phyloP scores from a whole-genome alignment of 192 early-diverging fungal genomes.

The Coemansia reversa region DNA sequence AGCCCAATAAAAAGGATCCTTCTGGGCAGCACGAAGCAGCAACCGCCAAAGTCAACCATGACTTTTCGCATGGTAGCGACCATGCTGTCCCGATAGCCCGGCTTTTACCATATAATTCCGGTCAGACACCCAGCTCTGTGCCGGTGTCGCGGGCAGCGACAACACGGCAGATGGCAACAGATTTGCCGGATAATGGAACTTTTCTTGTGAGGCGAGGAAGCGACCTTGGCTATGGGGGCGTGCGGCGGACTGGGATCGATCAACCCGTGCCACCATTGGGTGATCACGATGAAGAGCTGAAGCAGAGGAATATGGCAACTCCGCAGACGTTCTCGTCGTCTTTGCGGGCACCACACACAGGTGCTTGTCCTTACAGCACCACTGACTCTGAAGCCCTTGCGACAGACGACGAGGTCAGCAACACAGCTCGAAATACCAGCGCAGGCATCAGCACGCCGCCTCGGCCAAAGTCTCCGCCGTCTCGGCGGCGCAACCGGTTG shows the following conservation, averaged over 20 bases:
- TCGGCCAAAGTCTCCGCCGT: neutral
- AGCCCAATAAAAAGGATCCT: slow-evolving; percentile 5
- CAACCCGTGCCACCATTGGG: slow-evolving; percentile 18
- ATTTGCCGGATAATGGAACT: neutral
- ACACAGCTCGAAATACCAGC: neutral
- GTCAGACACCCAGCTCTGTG: neutral
- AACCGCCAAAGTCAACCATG: slow-evolving; percentile 4
- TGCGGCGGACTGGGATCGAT: slow-evolving; percentile 30
- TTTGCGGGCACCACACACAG: slow-evolving; percentile 10
- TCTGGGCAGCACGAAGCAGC: neutral
- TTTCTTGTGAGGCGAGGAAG: slow-evolving; percentile 3
- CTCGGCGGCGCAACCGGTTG: neutral
- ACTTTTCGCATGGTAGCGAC: neutral
- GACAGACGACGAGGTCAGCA: slow-evolving; percentile 20
- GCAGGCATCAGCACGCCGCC: neutral
- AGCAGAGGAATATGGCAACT: slow-evolving; percentile 26
- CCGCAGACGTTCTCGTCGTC: slow-evolving; percentile 29
- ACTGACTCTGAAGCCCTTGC: slow-evolving; percentile 20
- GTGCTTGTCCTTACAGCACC: slow-evolving; percentile 9
- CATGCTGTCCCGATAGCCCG: slow-evolving; percentile 27
- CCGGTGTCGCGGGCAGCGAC: slow-evolving; percentile 1
- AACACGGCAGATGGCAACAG: neutral
- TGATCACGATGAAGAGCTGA: slow-evolving; percentile 29
- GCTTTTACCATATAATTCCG: slow-evolving; percentile 14
- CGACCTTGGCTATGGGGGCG: slow-evolving; percentile 14